Percentiles rank a stretch among this genome's conserved stretches.
Conservation (phyloP, 345 rosid species). For the Anastatica hierochuntica region DNA sequence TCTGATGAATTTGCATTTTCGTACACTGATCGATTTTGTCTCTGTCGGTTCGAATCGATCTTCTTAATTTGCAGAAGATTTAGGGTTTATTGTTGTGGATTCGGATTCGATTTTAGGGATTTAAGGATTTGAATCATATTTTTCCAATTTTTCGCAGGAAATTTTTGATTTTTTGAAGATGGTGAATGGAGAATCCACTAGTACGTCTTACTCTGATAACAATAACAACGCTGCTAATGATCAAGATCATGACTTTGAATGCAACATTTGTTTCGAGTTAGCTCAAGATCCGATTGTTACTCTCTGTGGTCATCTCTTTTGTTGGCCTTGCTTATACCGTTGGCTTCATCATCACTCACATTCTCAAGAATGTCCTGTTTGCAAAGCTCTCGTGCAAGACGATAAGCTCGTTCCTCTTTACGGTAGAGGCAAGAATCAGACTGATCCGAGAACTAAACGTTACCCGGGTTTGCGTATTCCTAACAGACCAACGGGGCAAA, state of each 20-base stretch:
- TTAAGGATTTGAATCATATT: too few species aligned
- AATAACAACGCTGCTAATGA: constrained; percentile 37
- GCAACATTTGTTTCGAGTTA: constrained; percentile 89
- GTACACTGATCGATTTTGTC: too few species aligned
- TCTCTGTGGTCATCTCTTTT: constrained; percentile 83
- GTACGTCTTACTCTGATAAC: constrained; percentile 31
- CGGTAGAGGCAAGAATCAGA: constrained; percentile 72
- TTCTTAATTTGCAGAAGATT: too few species aligned
- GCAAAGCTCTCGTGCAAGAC: constrained; percentile 85
- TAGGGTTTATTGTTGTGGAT: too few species aligned
- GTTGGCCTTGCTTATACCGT: constrained; percentile 87
- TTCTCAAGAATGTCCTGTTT: constrained; percentile 85
- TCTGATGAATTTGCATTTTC: too few species aligned
- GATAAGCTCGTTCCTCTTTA: constrained; percentile 93
- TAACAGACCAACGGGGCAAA: constrained; percentile 56
- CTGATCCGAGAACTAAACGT: constrained; percentile 64
- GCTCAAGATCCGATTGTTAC: constrained; percentile 88
- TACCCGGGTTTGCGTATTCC: constrained; percentile 68
- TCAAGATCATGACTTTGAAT: constrained; percentile 72
- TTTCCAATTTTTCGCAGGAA: too few species aligned
- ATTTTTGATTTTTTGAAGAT: too few species aligned
- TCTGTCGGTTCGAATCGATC: too few species aligned
- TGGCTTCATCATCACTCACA: constrained; percentile 84
- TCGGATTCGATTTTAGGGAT: too few species aligned
- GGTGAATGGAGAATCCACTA: constrained; percentile 48